These are phyloP conservation scores for Cucumis melo DNA, from an alignment of 306 rosid species.

Conservation along the genomic window DNA sequence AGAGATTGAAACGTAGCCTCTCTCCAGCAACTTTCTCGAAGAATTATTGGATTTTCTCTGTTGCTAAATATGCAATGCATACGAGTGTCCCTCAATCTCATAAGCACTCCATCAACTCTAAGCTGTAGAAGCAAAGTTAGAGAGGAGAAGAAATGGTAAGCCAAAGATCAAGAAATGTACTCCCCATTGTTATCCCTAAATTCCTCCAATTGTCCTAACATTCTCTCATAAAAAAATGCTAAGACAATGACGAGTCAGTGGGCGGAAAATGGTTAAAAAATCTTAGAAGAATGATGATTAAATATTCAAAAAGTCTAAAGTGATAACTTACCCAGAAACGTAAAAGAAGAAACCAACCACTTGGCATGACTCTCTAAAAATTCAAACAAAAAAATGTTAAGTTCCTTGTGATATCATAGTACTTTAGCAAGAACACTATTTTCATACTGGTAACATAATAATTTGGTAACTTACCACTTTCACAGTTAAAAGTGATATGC, in stretches of 20 bases:
- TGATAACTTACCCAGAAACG: slow-evolving; percentile 76
- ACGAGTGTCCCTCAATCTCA: slow-evolving; percentile 91
- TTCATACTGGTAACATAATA: slow-evolving; percentile 5
- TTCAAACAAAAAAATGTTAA: slow-evolving; percentile 13
- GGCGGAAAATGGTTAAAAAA: not conserved
- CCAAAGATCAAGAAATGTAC: not conserved
- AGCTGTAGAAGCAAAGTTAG: slow-evolving; percentile 40
- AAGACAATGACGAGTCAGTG: not conserved
- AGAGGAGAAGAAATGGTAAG: not conserved
- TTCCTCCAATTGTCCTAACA: not conserved
- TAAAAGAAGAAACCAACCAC: slow-evolving; percentile 90
- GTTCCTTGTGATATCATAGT: slow-evolving; percentile 14
- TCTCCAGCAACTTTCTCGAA: slow-evolving; percentile 92
- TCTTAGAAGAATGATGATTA: not conserved
- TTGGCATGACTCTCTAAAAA: slow-evolving; percentile 93
- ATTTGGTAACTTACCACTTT: slow-evolving; percentile 65
- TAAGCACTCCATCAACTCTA: slow-evolving; percentile 91
- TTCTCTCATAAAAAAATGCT: not conserved
- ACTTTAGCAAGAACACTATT: not conserved
- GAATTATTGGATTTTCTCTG: slow-evolving; percentile 39
- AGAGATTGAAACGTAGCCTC: slow-evolving; percentile 76
- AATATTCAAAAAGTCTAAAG: not conserved
- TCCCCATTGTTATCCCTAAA: not conserved
- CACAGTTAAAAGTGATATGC: slow-evolving; percentile 82
- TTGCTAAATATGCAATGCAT: slow-evolving; percentile 71